A percentile compares a stretch with the other conserved stretches of the same genome.
phyloP scores from a whole-genome alignment of 441 rosid genomes.

The Populus tomentosa region DNA sequence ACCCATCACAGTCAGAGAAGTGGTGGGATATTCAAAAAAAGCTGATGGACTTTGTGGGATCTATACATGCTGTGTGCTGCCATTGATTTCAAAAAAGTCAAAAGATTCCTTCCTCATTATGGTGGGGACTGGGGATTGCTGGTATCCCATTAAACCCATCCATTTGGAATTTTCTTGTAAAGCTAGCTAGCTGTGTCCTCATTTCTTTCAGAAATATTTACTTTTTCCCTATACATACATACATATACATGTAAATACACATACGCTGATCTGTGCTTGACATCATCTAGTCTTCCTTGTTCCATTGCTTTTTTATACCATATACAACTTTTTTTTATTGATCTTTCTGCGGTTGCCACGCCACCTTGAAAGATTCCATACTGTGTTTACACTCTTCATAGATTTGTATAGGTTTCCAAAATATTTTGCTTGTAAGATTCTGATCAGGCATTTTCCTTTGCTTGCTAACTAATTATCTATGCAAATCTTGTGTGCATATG shows the following conservation, averaged over 20 bases:
- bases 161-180: neutral
- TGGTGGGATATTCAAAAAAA: neutral
- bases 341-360: too few relatives aligned
- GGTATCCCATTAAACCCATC: neutral
- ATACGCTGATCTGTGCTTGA: too few relatives aligned
- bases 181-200: too few relatives aligned
- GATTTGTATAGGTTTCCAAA: too few relatives aligned
- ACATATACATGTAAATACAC: too few relatives aligned
- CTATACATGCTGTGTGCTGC: neutral
- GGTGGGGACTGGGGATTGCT: neutral
- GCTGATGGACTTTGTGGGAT: conserved; percentile 11
- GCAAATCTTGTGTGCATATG: neutral
- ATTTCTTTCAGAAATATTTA: too few relatives aligned
- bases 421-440: neutral
- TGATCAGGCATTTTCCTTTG: neutral
- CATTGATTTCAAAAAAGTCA: neutral
- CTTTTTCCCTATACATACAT: too few relatives aligned
- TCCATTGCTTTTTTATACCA: too few relatives aligned
- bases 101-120: neutral
- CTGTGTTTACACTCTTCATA: too few relatives aligned
- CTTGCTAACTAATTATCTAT: neutral
- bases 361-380: too few relatives aligned
- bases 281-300: too few relatives aligned
- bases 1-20: neutral
- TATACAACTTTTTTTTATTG: too few relatives aligned